Evolutionary conservation across 2,329 filamentous ascomycete species (phyloP).

Genomic region (Hypoxylon sp.): DNA sequence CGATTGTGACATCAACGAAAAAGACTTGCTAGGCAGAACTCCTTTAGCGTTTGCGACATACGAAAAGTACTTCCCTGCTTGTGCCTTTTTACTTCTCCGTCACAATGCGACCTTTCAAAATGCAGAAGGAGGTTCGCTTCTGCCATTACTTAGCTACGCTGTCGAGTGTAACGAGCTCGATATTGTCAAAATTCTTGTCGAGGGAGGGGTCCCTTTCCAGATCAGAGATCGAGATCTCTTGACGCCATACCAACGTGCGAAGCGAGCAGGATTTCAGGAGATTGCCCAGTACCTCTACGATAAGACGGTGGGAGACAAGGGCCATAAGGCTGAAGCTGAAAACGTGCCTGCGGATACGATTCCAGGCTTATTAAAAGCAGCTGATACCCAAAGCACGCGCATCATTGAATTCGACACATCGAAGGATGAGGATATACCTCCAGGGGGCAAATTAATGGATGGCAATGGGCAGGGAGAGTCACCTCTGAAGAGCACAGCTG

Average conservation of each 20-base stretch:
- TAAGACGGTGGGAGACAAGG: background rate
- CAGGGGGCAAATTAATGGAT: background rate
- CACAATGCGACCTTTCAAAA: slow-evolving; percentile 1
- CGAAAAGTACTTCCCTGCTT: background rate
- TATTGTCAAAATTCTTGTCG: slow-evolving; percentile 1
- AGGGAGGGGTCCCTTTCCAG: slow-evolving; percentile 3
- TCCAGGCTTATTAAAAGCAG: background rate
- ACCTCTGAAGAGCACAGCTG: too few relatives aligned
- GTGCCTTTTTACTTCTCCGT: slow-evolving; percentile 3
- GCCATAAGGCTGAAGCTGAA: background rate
- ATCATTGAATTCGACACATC: background rate
- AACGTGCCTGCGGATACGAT: background rate
- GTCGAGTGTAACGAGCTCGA: slow-evolving; percentile 6
- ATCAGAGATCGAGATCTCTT: slow-evolving; percentile 7
- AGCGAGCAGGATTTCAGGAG: slow-evolving; percentile 1
- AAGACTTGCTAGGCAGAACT: slow-evolving; percentile 1
- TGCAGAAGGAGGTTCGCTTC: slow-evolving; percentile 1
- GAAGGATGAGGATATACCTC: background rate
- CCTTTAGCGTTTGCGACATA: background rate
- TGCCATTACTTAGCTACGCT: slow-evolving; percentile 7
- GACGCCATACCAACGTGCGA: slow-evolving; percentile 9
- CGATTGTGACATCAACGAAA: background rate
- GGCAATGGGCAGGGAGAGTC: background rate
- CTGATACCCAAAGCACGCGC: background rate
- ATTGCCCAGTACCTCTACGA: slow-evolving; percentile 12